phyloP scores from a whole-genome alignment of 2,329 filamentous ascomycete genomes.

The Fusarium annulatum region DNA sequence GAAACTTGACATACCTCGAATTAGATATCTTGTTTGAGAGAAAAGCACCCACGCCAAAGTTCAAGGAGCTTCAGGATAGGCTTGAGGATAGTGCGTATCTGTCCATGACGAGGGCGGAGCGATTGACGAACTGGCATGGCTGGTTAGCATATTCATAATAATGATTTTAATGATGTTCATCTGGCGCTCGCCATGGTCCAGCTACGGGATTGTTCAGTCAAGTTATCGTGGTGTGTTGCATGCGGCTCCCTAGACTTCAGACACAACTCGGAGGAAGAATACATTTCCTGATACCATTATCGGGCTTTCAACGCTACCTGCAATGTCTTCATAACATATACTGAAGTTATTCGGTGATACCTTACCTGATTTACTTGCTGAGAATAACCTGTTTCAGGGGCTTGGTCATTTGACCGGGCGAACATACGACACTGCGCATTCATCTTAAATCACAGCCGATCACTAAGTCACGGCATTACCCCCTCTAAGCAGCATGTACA shows the following conservation, averaged over 20 bases:
- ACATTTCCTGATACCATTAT: not conserved
- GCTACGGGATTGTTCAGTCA: not conserved
- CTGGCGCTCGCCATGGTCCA: not conserved
- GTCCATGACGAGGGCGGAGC: conserved; percentile 29
- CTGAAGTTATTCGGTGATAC: not conserved
- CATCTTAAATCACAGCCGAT: too few relatives aligned
- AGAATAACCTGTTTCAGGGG: not conserved
- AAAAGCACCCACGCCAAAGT: conserved; percentile 41
- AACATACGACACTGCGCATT: not conserved
- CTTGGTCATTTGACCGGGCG: not conserved
- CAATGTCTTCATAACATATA: not conserved
- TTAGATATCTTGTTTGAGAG: conserved; percentile 47
- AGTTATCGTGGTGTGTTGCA: too few relatives aligned
- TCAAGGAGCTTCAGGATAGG: conserved; percentile 48
- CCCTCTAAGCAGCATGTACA: too few relatives aligned
- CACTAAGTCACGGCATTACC: not conserved
- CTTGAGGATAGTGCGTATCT: conserved; percentile 36
- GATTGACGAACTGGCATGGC: conserved; percentile 41
- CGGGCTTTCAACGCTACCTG: too few relatives aligned
- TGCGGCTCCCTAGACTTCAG: too few relatives aligned
- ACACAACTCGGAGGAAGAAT: too few relatives aligned
- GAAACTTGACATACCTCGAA: conserved; percentile 43
- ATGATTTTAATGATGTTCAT: conserved; percentile 5
- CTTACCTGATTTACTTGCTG: not conserved
- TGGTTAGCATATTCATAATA: conserved; percentile 41